Conservation (phyloP, 805 yeast genomes). For the Metschnikowia lachancei region DNA sequence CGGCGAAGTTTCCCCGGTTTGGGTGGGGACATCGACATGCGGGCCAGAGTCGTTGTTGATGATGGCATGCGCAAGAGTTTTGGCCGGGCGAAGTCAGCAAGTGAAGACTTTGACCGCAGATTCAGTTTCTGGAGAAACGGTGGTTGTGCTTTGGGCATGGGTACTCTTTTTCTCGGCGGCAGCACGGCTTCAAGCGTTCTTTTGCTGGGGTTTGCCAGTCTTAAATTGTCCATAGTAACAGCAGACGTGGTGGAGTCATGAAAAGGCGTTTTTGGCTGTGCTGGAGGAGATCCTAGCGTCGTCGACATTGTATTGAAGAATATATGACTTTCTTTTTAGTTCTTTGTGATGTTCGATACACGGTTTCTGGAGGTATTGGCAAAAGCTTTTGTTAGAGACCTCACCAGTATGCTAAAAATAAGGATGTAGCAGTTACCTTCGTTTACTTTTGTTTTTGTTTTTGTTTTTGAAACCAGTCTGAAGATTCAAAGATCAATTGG, state of each 20-base stretch:
- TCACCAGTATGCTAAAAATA: too few relatives aligned
- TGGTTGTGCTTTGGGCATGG: conserved; percentile 8
- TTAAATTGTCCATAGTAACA: conserved; percentile 13
- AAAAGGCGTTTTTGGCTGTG: conserved; percentile 18
- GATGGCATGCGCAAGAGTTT: conserved; percentile 9
- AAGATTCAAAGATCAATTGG: too few relatives aligned
- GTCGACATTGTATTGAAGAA: conserved; percentile 1
- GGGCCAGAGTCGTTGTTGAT: conserved; percentile 1
- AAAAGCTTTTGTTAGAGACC: too few relatives aligned
- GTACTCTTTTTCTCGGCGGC: conserved; percentile 14
- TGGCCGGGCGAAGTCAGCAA: conserved; percentile 18
- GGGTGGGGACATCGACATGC: conserved; percentile 19
- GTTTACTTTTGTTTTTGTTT: too few relatives aligned
- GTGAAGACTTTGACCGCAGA: conserved; percentile 16
- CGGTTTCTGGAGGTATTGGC: too few relatives aligned
- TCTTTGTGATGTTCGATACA: too few relatives aligned
- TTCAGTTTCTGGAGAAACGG: conserved; percentile 11
- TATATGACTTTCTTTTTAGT: too few relatives aligned
- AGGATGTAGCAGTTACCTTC: too few relatives aligned
- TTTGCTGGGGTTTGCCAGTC: conserved; percentile 12
- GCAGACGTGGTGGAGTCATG: conserved; percentile 17
- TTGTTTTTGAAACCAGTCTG: too few relatives aligned
- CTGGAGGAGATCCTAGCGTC: conserved; percentile 12
- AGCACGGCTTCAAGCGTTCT: conserved; percentile 12
- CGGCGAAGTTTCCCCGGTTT: conserved; percentile 21